phyloP scores from a whole-genome alignment of 768 basidiomycete species.

The Paxillus involutus region DNA sequence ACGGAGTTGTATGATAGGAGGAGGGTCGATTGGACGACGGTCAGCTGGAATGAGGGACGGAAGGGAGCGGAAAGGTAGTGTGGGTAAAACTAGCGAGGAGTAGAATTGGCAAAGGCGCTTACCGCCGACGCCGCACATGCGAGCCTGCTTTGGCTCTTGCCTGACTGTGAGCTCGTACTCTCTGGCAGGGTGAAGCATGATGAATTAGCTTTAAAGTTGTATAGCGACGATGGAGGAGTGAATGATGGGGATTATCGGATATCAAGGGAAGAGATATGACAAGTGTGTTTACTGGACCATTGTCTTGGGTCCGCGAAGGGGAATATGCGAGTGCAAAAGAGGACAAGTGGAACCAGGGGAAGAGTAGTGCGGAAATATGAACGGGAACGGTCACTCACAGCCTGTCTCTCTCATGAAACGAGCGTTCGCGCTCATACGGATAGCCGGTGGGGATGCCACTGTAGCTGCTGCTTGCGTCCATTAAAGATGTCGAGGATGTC shows the following conservation, averaged over 20 bases:
- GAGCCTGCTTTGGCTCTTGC: constrained; percentile 89
- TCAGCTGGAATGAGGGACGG: constrained; percentile 55
- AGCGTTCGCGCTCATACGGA: constrained; percentile 29
- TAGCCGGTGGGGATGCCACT: constrained; percentile 25
- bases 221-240: not conserved
- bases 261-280: not conserved
- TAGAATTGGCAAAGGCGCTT: constrained; percentile 43
- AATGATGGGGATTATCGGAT: constrained; percentile 13
- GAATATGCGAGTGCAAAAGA: constrained; percentile 3
- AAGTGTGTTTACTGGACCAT: constrained; percentile 3
- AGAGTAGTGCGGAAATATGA: constrained; percentile 14
- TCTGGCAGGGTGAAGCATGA: constrained; percentile 40
- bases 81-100: constrained; percentile 1
- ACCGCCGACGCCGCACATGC: constrained; percentile 89
- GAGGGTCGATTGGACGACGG: constrained; percentile 94
- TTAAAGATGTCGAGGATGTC: not conserved
- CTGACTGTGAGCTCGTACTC: constrained; percentile 84
- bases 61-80: not conserved
- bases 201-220: constrained; percentile 1
- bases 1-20: constrained; percentile 93
- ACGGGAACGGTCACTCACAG: constrained; percentile 29
- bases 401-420: constrained; percentile 35
- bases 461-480: constrained; percentile 27
- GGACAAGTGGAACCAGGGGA: constrained; percentile 13
- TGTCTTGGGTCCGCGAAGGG: constrained; percentile 4